Evolutionary conservation across 805 yeast species (phyloP), one percentile per base, ranked within the genome.

Genomic region (Candida sakaeoensis): DNA sequence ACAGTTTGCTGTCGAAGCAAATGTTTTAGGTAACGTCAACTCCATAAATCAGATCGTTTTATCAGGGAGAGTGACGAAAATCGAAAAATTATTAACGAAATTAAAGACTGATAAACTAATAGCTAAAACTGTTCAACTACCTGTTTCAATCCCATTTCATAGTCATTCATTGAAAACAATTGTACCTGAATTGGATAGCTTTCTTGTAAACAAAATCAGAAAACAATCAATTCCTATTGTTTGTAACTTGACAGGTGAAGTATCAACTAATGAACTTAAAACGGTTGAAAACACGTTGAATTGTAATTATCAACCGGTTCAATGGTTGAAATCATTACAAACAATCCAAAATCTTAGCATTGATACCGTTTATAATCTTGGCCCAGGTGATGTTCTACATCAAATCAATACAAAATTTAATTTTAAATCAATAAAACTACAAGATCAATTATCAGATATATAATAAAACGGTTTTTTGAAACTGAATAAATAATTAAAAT

Each of bases 131-230:
- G 54, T 57, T 1, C 46, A 46, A 29, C 51, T 76, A 33, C 67
- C 74, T 2, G 80, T 75, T 6, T 53, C 63, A 2, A 69, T 76
- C 2, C 80, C 82, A 13, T 77, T 77, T 53, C 82, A 77, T 51
- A 68, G 65, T 42, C 52, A 59, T 8, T 44, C 65, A 3, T 51
- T 79, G 51, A 39, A 40, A 26, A 57, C 59, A 0, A 71, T 77
- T 5, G 68, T 64, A 39, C 51, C 56, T 10, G 49, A 53, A 23
- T 57, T 75, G 41, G 37, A 33, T 7, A 44, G 41, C 10, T 46
- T 58, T 15, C 50, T 61, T 3, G 39, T 36, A 13, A 39, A 19
- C 3, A 18, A 34, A 3, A 12, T 43, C 2, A 33, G 27, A 8
- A 18, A 41, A 21, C 46, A 52, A 16, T 42, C 42, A n/a, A 49